phyloP scores from a whole-genome alignment of 2,329 filamentous ascomycete species.

The Trichoderma aggressivum region DNA sequence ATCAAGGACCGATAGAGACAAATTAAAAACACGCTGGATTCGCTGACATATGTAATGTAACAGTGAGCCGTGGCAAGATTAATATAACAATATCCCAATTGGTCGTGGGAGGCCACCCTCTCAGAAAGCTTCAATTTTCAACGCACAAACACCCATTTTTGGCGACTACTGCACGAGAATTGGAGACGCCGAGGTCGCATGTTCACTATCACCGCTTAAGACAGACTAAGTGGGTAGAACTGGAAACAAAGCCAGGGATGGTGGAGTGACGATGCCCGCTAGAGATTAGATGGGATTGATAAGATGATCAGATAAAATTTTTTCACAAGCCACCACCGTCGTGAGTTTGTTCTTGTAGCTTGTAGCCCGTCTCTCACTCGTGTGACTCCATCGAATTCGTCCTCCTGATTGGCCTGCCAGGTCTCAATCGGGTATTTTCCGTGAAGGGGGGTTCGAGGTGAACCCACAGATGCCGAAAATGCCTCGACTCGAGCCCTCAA shows the following conservation, averaged over 20 bases:
- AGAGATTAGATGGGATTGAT: slow-evolving; percentile 20
- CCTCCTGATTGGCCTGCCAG: slow-evolving; percentile 6
- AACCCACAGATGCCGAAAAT: slow-evolving; percentile 13
- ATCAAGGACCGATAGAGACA: neutral
- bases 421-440: neutral
- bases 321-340: neutral
- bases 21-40: neutral
- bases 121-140: neutral
- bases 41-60: neutral
- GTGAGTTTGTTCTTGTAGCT: neutral
- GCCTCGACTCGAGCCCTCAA: neutral
- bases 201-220: neutral
- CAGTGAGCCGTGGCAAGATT: neutral
- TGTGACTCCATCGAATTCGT: neutral
- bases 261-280: slow-evolving; percentile 7
- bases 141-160: neutral
- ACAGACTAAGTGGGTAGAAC: slow-evolving; percentile 3
- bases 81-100: neutral
- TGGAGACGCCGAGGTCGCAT: slow-evolving; percentile 11
- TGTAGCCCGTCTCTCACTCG: neutral
- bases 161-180: neutral
- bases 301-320: slow-evolving; percentile 22
- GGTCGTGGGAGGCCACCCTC: neutral
- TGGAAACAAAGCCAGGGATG: neutral
- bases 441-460: neutral